These are phyloP conservation scores for Malus fusca DNA, from an alignment of 306 rosid genomes.

Conservation along the genomic window DNA sequence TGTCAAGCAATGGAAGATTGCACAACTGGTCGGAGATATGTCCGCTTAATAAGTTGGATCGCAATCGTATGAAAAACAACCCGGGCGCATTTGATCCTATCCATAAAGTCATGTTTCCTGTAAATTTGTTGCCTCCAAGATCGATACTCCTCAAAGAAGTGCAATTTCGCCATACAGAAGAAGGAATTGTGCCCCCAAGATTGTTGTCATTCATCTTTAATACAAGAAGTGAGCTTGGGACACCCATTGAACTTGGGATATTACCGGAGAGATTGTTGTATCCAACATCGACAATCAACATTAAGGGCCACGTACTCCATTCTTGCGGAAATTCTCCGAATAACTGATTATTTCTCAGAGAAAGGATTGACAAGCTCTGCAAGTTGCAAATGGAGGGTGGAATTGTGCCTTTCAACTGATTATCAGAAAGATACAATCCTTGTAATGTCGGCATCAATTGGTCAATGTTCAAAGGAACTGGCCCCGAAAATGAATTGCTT, in stretches of 20 bases:
- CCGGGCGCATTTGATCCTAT: accelerated
- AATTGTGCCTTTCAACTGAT: not conserved
- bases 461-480: not conserved
- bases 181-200: not conserved
- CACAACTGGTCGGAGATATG: not conserved
- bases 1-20: not conserved
- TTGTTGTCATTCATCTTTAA: not conserved
- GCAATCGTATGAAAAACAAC: not conserved
- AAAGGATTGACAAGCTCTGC: not conserved
- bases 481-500: not conserved
- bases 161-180: not conserved
- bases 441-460: not conserved
- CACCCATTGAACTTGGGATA: not conserved
- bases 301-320: not conserved
- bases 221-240: not conserved
- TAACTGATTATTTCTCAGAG: not conserved
- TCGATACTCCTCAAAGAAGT: not conserved
- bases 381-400: not conserved
- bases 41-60: not conserved
- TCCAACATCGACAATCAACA: not conserved
- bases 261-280: not conserved
- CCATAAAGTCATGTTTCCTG: not conserved
- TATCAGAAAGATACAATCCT: not conserved
- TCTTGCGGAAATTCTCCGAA: not conserved
- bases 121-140: not conserved